Percentiles rank a stretch among this genome's conserved stretches.
These are phyloP conservation scores for Petunia axillaris DNA, from an alignment of 257 asterid genomes.

Conservation along the genomic window DNA sequence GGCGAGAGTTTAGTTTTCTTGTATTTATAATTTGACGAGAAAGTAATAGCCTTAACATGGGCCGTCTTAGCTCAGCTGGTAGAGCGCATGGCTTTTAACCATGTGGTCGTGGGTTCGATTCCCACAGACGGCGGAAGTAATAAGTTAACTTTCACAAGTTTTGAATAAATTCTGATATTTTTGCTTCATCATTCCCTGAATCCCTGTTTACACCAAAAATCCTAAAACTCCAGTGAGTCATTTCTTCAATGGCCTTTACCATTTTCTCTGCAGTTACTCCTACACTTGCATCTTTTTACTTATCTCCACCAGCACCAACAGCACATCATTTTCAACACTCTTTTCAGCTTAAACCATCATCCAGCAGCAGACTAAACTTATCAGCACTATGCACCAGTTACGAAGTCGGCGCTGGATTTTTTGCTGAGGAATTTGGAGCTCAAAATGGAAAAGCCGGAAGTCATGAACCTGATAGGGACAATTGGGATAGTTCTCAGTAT, in stretches of 20 bases:
- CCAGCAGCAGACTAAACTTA: conserved; percentile 27
- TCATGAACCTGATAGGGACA: conserved; percentile 28
- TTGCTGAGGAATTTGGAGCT: conserved; percentile 43
- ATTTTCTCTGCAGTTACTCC: not conserved
- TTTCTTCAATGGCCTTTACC: conserved; percentile 13
- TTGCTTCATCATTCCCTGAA: not conserved
- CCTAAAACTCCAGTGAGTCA: not conserved
- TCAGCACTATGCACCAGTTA: conserved; percentile 37
- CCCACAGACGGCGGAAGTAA: conserved; percentile 49
- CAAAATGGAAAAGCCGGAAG: conserved; percentile 34
- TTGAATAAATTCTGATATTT: not conserved
- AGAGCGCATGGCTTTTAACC: conserved; percentile 59
- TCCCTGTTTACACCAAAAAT: not conserved
- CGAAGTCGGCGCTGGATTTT: conserved; percentile 46
- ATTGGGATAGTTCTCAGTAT: conserved; percentile 61
- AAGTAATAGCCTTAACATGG: not conserved
- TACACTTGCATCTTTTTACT: conserved; percentile 29
- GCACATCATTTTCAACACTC: conserved; percentile 19
- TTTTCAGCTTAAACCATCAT: conserved; percentile 35
- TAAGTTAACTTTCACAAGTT: not conserved
- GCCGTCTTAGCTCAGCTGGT: conserved; percentile 58
- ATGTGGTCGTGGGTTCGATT: conserved; percentile 59
- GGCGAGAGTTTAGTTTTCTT: no score
- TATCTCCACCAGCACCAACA: conserved; percentile 20
- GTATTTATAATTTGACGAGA: not conserved